These are phyloP conservation scores for Scheffersomyces insectosa DNA, from an alignment of 1,139 yeast species.

Conservation along the genomic window DNA sequence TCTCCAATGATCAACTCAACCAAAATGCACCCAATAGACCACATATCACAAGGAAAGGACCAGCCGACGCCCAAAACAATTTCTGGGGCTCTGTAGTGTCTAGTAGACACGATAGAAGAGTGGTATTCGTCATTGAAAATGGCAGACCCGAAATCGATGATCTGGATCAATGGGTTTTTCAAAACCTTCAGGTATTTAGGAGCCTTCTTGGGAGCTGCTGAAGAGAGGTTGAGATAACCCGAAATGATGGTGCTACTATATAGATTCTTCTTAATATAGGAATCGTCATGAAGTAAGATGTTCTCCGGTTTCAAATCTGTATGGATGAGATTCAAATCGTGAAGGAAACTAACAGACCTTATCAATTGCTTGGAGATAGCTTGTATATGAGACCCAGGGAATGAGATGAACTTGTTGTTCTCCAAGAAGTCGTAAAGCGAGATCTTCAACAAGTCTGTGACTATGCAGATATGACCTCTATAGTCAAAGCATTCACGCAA, in stretches of 20 bases:
- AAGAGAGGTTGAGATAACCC: conserved; percentile 28
- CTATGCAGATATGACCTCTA: conserved; percentile 90
- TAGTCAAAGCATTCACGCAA: conserved; percentile 89
- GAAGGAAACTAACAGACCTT: conserved; percentile 83
- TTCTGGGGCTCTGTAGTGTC: conserved; percentile 98
- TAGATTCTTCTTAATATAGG: conserved; percentile 37
- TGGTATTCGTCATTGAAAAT: conserved; percentile 94
- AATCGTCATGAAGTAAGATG: conserved; percentile 69
- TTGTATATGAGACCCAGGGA: conserved; percentile 86
- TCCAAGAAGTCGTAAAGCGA: conserved; percentile 89
- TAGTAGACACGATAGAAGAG: conserved; percentile 85
- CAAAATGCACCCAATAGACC: conserved; percentile 95
- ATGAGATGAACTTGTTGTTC: conserved; percentile 66
- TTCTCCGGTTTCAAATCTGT: conserved; percentile 97
- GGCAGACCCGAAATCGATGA: conserved; percentile 96
- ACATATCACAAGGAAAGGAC: conserved; percentile 89
- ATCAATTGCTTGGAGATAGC: conserved; percentile 84
- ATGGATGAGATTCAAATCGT: conserved; percentile 85
- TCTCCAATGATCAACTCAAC: conserved; percentile 95
- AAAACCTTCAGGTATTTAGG: conserved; percentile 55
- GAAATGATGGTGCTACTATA: conserved; percentile 36
- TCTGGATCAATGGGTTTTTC: conserved; percentile 76
- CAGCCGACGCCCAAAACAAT: conserved; percentile 92
- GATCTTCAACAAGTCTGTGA: conserved; percentile 82
- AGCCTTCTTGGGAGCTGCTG: conserved; percentile 19